Percentiles rank a stretch among this genome's conserved stretches.
Conservation (phyloP, 192 early-diverging fungal species). For the Mortierella antarctica region DNA sequence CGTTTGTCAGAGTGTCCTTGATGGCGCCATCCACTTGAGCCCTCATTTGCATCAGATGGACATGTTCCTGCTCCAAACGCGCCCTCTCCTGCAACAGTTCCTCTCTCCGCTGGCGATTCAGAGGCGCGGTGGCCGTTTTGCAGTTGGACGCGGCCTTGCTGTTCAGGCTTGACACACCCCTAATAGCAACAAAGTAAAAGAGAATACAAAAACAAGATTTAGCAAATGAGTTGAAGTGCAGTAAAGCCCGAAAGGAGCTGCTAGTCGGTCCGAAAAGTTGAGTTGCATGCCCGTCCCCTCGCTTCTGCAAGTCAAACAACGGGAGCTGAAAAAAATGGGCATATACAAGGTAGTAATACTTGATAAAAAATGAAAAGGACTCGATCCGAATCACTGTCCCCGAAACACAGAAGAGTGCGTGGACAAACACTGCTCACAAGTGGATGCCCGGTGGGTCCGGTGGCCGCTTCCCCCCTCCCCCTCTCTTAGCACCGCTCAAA, state of each 20-base stretch:
- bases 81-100: conserved; percentile 35
- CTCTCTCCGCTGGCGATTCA: conserved; percentile 34
- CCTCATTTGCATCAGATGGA: conserved; percentile 24
- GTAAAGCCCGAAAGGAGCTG: background rate
- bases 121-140: conserved; percentile 11
- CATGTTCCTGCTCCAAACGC: conserved; percentile 26
- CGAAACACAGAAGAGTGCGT: no score
- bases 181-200: conserved; percentile 9
- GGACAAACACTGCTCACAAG: no score
- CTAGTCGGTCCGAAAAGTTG: no score
- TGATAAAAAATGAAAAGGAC: background rate
- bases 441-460: no score
- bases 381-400: background rate
- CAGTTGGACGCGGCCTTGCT: conserved; percentile 8
- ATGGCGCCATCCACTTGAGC: conserved; percentile 32
- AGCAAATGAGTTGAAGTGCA: background rate
- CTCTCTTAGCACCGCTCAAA: no score
- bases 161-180: conserved; percentile 25
- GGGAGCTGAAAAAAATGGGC: no score
- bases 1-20: conserved; percentile 41
- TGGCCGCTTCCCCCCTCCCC: no score
- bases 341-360: background rate
- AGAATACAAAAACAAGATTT: background rate
- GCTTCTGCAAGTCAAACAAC: no score
- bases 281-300: no score